These are phyloP conservation scores for Epichloe sylvatica DNA, from an alignment of 2,329 filamentous ascomycete genomes.

Conservation along the genomic window DNA sequence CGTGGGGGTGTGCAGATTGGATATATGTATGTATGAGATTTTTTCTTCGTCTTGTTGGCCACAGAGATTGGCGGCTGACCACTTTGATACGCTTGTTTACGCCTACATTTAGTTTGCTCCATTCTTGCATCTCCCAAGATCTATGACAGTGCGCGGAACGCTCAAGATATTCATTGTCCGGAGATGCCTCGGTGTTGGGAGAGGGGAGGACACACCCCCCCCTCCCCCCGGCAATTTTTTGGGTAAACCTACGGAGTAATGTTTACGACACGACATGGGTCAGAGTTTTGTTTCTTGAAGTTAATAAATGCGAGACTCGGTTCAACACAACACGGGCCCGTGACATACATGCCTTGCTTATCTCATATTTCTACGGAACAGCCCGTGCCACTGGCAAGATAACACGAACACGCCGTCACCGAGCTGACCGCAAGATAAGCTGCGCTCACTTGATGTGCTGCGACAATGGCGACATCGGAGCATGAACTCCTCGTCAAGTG, in stretches of 20 bases:
- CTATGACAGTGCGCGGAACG: not conserved
- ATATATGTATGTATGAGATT: not conserved
- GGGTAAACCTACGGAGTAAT: too few species aligned
- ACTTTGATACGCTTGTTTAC: not conserved
- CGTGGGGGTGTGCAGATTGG: not conserved
- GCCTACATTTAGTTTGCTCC: not conserved
- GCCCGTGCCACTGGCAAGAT: slow-evolving; percentile 1
- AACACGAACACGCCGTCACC: slow-evolving; percentile 1
- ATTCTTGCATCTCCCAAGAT: not conserved
- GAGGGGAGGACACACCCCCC: too few species aligned
- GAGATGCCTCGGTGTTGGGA: slow-evolving; percentile 2
- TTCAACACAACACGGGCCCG: not conserved
- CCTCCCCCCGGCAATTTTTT: too few species aligned
- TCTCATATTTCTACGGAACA: not conserved
- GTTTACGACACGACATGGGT: too few species aligned
- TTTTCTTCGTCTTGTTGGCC: too few species aligned
- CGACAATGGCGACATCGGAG: not conserved
- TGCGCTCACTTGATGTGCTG: not conserved
- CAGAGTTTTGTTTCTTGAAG: not conserved
- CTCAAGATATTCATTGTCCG: not conserved
- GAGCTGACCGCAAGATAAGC: slow-evolving; percentile 6
- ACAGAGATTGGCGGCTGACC: not conserved
- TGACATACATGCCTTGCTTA: not conserved
- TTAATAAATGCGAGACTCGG: not conserved
- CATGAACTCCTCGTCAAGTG: not conserved